A percentile compares a stretch with the other conserved stretches of the same genome.
These are phyloP conservation scores for Leucocoprinus birnbaumii DNA, from an alignment of 768 basidiomycete genomes.

Conservation along the genomic window DNA sequence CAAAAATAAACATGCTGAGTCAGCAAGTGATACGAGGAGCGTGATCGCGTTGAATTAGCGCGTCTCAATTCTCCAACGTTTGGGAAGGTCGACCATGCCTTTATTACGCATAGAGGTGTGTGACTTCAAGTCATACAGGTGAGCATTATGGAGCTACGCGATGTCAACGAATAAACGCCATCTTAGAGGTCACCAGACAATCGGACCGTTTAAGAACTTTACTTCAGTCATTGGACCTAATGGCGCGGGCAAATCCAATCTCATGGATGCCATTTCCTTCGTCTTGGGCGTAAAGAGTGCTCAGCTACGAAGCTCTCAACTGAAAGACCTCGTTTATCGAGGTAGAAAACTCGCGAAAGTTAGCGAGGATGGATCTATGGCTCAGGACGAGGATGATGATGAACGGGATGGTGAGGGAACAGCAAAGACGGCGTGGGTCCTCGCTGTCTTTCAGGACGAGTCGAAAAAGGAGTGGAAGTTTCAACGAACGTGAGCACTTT, in stretches of 20 bases:
- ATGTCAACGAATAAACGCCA: constrained; percentile 1
- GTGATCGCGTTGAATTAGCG: constrained; percentile 11
- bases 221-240: constrained; percentile 98
- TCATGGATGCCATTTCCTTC: constrained; percentile 99
- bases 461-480: constrained; percentile 85
- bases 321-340: constrained; percentile 95
- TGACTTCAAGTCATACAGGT: constrained; percentile 97
- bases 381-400: constrained; percentile 46
- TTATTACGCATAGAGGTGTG: constrained; percentile 84
- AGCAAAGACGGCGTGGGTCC: constrained; percentile 93
- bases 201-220: constrained; percentile 91
- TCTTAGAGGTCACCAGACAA: constrained; percentile 71
- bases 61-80: not conserved
- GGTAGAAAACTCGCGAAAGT: constrained; percentile 65
- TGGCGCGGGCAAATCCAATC: constrained; percentile 97
- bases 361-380: constrained; percentile 40
- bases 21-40: not conserved
- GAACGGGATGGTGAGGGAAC: constrained; percentile 69
- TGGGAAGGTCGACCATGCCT: constrained; percentile 56
- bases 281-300: constrained; percentile 95
- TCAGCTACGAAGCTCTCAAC: constrained; percentile 87
- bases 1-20: not conserved
- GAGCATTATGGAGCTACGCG: constrained; percentile 11
- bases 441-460: constrained; percentile 82
- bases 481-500: constrained; percentile 88